phyloP scores from a whole-genome alignment of 2,329 filamentous ascomycete species.

The Colletotrichum aenigma region DNA sequence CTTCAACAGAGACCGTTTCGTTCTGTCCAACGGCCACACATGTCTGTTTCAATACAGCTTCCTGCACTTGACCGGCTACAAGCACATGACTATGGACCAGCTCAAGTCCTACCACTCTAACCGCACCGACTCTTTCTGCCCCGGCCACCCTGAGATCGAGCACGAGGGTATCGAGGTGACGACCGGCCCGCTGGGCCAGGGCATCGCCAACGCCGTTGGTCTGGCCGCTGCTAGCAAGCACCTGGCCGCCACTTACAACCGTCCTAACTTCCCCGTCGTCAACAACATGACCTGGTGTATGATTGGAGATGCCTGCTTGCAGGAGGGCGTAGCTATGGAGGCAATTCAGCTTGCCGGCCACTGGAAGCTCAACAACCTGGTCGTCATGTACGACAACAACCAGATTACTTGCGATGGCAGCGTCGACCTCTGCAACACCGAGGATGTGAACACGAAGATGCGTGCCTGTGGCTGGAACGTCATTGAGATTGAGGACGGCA shows the following conservation, averaged over 20 bases:
- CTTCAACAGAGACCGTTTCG: conserved; percentile 68
- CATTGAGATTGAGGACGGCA: conserved; percentile 57
- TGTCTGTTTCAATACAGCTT: conserved; percentile 60
- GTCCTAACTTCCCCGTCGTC: conserved; percentile 50
- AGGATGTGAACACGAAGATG: conserved; percentile 65
- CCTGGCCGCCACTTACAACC: conserved; percentile 58
- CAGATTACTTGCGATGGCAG: conserved; percentile 63
- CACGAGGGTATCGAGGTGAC: conserved; percentile 62
- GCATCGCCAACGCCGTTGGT: conserved; percentile 64
- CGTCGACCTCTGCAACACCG: conserved; percentile 55
- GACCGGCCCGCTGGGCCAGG: conserved; percentile 63
- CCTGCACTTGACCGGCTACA: conserved; percentile 57
- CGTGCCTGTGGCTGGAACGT: conserved; percentile 60
- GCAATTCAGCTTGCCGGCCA: conserved; percentile 62
- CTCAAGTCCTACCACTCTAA: conserved; percentile 56
- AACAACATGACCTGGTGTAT: conserved; percentile 60
- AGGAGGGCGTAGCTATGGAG: conserved; percentile 63
- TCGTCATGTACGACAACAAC: conserved; percentile 66
- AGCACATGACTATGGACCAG: conserved; percentile 59
- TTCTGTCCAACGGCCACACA: conserved; percentile 65
- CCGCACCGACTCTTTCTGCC: conserved; percentile 53
- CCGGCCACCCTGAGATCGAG: conserved; percentile 63
- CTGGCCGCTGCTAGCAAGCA: conserved; percentile 63
- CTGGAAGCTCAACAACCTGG: conserved; percentile 58
- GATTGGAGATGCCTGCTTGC: conserved; percentile 62